phyloP scores from a whole-genome alignment of 345 rosid species.

The Murraya koenigii region DNA sequence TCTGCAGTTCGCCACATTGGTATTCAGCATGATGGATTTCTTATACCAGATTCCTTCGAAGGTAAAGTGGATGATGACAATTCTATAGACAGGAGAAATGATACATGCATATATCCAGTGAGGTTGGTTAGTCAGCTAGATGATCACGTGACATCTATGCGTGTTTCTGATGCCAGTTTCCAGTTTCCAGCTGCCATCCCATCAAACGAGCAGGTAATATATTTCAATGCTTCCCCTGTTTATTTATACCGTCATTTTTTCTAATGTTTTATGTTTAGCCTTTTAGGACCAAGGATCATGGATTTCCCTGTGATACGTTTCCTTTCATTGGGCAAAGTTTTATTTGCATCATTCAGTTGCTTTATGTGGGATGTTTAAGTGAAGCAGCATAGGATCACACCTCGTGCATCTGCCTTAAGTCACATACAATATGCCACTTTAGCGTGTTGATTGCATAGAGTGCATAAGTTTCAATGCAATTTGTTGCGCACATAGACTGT shows the following conservation, averaged over 20 bases:
- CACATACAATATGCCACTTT: background rate
- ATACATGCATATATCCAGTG: slow-evolving; percentile 11
- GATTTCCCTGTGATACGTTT: background rate
- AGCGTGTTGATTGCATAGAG: background rate
- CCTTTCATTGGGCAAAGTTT: background rate
- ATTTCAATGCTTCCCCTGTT: background rate
- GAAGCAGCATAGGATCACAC: background rate
- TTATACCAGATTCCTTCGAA: slow-evolving; percentile 23
- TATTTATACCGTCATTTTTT: background rate
- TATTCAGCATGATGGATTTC: slow-evolving; percentile 36
- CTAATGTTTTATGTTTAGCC: background rate
- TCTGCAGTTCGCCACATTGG: slow-evolving; percentile 37
- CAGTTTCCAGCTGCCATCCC: slow-evolving; percentile 22
- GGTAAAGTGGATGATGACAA: slow-evolving; percentile 8
- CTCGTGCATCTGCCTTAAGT: background rate
- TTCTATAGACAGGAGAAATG: slow-evolving; percentile 9
- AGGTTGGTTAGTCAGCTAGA: slow-evolving; percentile 17
- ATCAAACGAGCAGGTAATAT: slow-evolving; percentile 29
- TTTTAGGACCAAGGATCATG: background rate
- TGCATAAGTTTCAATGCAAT: background rate
- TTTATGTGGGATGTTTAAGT: background rate
- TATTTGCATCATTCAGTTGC: background rate
- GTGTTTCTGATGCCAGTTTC: slow-evolving; percentile 20
- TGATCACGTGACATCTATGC: slow-evolving; percentile 6
- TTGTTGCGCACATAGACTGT: background rate